Evolutionary conservation across 441 rosid genomes (phyloP).

Genomic region (Gossypium trilobum): DNA sequence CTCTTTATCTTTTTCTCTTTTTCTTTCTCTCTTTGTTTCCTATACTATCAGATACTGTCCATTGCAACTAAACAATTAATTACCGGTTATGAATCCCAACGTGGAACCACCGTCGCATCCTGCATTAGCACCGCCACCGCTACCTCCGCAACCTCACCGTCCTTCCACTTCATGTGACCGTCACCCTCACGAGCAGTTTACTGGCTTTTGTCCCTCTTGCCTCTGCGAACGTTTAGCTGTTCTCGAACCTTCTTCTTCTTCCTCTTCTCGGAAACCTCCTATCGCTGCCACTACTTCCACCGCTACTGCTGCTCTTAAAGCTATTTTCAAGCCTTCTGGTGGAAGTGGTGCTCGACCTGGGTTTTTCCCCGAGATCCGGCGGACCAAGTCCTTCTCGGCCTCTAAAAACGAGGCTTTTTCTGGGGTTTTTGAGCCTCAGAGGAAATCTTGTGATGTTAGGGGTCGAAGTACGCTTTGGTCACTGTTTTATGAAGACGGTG

Average conservation of each 20-base stretch:
- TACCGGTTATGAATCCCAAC: constrained; percentile 75
- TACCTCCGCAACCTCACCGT: constrained; percentile 78
- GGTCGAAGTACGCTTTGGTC: constrained; percentile 69
- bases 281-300: constrained; percentile 35
- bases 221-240: constrained; percentile 94
- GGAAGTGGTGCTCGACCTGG: constrained; percentile 30
- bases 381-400: constrained; percentile 87
- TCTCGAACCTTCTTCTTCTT: constrained; percentile 39
- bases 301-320: constrained; percentile 54
- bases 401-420: constrained; percentile 88
- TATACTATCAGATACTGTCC: too few relatives aligned
- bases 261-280: constrained; percentile 56
- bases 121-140: constrained; percentile 54
- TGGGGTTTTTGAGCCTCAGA: constrained; percentile 87
- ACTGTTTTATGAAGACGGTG: constrained; percentile 44
- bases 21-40: too few relatives aligned
- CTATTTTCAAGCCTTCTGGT: constrained; percentile 51
- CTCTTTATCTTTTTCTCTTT: too few relatives aligned
- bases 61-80: too few relatives aligned
- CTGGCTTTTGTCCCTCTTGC: constrained; percentile 92
- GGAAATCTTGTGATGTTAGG: constrained; percentile 92
- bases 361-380: constrained; percentile 87
- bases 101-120: constrained; percentile 41
- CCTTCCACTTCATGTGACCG: constrained; percentile 84
- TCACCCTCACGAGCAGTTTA: constrained; percentile 77